A percentile compares a stretch with the other conserved stretches of the same genome.
phyloP scores from a whole-genome alignment of 805 yeast genomes.

The Dipodascus geniculatus region DNA sequence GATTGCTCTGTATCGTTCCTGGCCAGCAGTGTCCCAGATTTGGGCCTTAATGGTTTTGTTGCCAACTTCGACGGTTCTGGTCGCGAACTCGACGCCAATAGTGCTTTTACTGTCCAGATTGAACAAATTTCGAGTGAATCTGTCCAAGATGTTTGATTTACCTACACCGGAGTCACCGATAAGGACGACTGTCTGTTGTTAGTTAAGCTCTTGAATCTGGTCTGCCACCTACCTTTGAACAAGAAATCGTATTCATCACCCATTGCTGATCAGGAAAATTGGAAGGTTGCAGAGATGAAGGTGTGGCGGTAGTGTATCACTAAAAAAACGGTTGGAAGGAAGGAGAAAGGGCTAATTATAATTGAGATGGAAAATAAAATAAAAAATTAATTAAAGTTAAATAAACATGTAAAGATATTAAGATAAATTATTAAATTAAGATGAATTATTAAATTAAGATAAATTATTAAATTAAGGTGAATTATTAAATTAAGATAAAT shows the following conservation, averaged over 20 bases:
- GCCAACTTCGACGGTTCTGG: conserved; percentile 86
- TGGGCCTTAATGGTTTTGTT: conserved; percentile 95
- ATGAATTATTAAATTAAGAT: too few species aligned
- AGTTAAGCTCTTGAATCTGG: neutral
- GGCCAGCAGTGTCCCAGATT: conserved; percentile 99
- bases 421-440: too few species aligned
- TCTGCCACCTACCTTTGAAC: conserved; percentile 40
- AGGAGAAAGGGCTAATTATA: too few species aligned
- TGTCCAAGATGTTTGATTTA: conserved; percentile 81
- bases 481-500: too few species aligned
- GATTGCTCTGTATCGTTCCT: conserved; percentile 95
- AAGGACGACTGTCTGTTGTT: conserved; percentile 47
- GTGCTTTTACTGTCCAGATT: conserved; percentile 89
- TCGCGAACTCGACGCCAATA: conserved; percentile 97
- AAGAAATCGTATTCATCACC: conserved; percentile 82
- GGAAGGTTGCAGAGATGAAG: too few species aligned
- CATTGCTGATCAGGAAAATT: conserved; percentile 19
- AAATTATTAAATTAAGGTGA: too few species aligned
- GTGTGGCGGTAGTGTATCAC: too few species aligned
- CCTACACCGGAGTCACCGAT: conserved; percentile 98
- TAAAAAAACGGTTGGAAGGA: neutral
- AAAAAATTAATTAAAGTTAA: too few species aligned
- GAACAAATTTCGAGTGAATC: conserved; percentile 94
- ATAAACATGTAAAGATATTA: too few species aligned
- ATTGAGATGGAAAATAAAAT: too few species aligned